Conservation (phyloP, 768 basidiomycete species). For the Suillus plorans region DNA sequence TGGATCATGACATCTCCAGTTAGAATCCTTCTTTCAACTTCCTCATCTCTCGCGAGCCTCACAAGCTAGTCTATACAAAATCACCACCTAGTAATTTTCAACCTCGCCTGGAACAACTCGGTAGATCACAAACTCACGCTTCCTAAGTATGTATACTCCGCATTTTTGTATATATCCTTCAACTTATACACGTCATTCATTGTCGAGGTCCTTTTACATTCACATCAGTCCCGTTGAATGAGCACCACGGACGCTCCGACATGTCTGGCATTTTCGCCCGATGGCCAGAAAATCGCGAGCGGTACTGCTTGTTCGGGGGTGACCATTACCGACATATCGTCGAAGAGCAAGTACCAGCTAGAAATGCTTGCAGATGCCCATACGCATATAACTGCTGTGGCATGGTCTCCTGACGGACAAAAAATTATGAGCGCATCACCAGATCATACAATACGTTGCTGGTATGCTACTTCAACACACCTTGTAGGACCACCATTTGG, state of each 20-base stretch:
- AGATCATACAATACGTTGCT: slow-evolving; percentile 29
- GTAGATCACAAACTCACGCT: background rate
- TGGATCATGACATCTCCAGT: too few relatives aligned
- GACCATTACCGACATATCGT: background rate
- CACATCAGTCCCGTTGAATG: slow-evolving; percentile 1
- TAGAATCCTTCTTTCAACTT: too few relatives aligned
- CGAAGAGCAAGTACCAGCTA: background rate
- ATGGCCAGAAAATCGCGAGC: background rate
- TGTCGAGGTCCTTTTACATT: background rate
- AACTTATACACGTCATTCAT: background rate
- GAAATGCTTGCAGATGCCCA: too few relatives aligned
- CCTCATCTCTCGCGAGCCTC: too few relatives aligned
- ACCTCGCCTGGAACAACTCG: background rate
- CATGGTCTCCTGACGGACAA: slow-evolving; percentile 28
- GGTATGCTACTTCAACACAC: slow-evolving; percentile 21
- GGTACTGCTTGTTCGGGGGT: slow-evolving; percentile 5
- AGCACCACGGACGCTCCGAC: background rate
- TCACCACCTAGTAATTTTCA: background rate
- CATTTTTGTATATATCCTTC: background rate
- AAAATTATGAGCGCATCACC: slow-evolving; percentile 27
- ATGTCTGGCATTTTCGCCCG: background rate
- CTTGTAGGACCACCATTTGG: slow-evolving; percentile 24
- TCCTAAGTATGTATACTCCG: background rate
- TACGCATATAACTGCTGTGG: slow-evolving; percentile 12
- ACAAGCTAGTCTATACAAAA: too few relatives aligned